Percentiles rank a stretch among this genome's conserved stretches.
Conservation (phyloP, 345 rosid species). For the Salix arbutifolia region DNA sequence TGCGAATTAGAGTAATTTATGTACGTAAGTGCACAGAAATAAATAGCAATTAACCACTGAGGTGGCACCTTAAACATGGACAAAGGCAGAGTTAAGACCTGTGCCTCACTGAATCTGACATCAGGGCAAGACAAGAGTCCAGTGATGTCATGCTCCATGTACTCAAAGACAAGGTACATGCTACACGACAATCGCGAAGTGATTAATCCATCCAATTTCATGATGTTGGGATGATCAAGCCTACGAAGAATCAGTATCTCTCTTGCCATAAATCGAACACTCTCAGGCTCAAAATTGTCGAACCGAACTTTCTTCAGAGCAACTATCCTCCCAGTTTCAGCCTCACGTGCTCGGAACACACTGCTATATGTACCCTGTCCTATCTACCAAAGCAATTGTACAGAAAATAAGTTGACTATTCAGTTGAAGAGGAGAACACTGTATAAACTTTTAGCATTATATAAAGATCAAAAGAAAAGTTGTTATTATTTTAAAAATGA, state of each 20-base stretch:
- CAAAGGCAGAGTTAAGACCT: slow-evolving; percentile 47
- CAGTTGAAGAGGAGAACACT: not conserved
- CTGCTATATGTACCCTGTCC: slow-evolving; percentile 98
- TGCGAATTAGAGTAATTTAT: slow-evolving; percentile 21
- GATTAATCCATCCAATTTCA: slow-evolving; percentile 80
- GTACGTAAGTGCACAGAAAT: not conserved
- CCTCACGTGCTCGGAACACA: slow-evolving; percentile 83
- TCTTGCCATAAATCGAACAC: slow-evolving; percentile 96
- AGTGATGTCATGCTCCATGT: slow-evolving; percentile 96
- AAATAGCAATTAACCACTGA: not conserved
- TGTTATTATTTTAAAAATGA: too few species aligned
- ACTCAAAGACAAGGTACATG: slow-evolving; percentile 91
- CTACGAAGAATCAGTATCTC: slow-evolving; percentile 87
- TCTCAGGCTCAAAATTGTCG: slow-evolving; percentile 96
- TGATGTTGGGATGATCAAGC: slow-evolving; percentile 88
- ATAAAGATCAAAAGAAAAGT: too few species aligned
- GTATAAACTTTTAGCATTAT: too few species aligned
- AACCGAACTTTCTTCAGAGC: slow-evolving; percentile 95
- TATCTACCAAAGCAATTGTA: slow-evolving; percentile 46
- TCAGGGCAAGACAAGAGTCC: slow-evolving; percentile 85
- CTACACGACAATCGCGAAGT: slow-evolving; percentile 79
- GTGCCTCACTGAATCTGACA: slow-evolving; percentile 73
- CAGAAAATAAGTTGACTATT: slow-evolving; percentile 1
- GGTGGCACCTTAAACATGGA: not conserved
- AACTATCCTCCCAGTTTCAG: slow-evolving; percentile 74